These are phyloP conservation scores for Sphagnum fallax DNA, from an alignment of 228 moss, liverwort and hornwort genomes.

Conservation along the genomic window DNA sequence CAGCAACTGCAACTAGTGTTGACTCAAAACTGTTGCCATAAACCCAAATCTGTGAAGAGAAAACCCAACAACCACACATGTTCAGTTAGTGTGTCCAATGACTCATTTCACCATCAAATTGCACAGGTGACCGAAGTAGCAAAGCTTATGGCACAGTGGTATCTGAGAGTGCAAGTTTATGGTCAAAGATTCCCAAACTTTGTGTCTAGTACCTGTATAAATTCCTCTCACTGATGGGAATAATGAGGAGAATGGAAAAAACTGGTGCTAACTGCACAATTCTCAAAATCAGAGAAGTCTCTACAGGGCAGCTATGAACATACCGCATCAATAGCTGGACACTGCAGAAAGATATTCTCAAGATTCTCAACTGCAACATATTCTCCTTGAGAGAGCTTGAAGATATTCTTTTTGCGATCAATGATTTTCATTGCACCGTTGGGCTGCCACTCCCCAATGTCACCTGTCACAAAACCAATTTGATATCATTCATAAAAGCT, in stretches of 20 bases:
- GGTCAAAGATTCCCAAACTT: too few relatives aligned
- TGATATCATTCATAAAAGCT: too few relatives aligned
- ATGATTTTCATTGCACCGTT: constrained; percentile 42
- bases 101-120: too few relatives aligned
- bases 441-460: constrained; percentile 54
- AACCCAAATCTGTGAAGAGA: constrained; percentile 33
- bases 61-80: background rate
- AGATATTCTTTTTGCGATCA: constrained; percentile 57
- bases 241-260: too few relatives aligned
- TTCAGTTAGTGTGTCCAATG: too few relatives aligned
- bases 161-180: too few relatives aligned
- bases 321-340: constrained; percentile 36
- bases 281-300: too few relatives aligned
- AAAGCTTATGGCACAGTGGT: too few relatives aligned
- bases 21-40: constrained; percentile 57
- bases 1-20: constrained; percentile 38
- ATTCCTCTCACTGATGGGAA: too few relatives aligned
- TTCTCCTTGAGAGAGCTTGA: constrained; percentile 59
- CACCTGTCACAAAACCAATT: constrained; percentile 15
- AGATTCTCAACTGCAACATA: constrained; percentile 56
- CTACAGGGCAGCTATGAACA: background rate
- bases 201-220: too few relatives aligned
- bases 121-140: too few relatives aligned
- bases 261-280: too few relatives aligned
- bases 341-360: constrained; percentile 37